Base-by-base conservation (phyloP, 257 asterid species). In the Solanum sejunctum region DNA sequence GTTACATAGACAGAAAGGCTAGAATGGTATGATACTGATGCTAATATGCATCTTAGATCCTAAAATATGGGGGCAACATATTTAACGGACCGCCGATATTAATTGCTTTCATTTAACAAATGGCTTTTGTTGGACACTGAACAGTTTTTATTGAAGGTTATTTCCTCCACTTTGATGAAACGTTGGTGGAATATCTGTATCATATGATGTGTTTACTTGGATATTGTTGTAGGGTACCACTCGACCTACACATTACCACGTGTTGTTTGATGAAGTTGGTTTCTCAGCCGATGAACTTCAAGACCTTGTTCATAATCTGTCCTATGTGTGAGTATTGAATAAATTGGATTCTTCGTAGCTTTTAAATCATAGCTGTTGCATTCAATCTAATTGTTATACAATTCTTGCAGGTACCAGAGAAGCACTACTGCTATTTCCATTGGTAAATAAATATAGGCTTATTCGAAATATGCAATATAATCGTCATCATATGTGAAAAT, bases 371-470 rank as follows among this genome's bases (percentile, higher is more conserved):
- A 45, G 23, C 4, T 23, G 7, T 18, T 28, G 54, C 57, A 2
- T 41, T 28, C 1, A 23, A 58, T 17, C 67, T 26, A 13, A 54
- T 11, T 23, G 0, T 63, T 20, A 49, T 80, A 1, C 77, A 10
- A 36, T 47, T 18, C 5, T 70, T 89, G 84, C 97, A 96, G 99
- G 89, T 96, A 96, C 83, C 99, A 96, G 86, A 92, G 98, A 36
- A 94, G 99, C 84, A 96, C 98, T 10, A 96, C 99, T 17, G 99
- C 99, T 41, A 94, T 96, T 12, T 96, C 99, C 51, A 92, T 96
- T 28, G 98, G 98, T 95, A 93, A 91, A 47, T 95, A 93, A 91
- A 36, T 49, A 47, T 13, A 32, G 6, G 12, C 23, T 26, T 15
- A 57, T 12, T 49, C 2, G 4, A 36, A 45, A 3, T 12, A 72